Conservation (phyloP, 192 early-diverging fungal species). For the Chytriomyces hyalinus region DNA sequence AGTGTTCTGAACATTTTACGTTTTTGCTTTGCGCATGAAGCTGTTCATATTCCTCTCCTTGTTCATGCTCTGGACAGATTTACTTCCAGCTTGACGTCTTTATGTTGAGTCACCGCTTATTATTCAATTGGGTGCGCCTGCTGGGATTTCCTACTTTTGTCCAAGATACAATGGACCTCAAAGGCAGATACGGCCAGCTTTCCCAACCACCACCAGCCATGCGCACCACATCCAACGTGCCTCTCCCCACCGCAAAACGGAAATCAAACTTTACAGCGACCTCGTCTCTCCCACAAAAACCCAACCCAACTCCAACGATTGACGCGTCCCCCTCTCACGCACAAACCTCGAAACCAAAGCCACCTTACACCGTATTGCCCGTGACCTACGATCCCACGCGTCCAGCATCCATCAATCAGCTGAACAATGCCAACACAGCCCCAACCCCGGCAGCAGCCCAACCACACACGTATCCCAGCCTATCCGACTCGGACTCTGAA, state of each 20-base stretch:
- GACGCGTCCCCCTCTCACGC: background rate
- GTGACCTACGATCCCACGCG: conserved; percentile 31
- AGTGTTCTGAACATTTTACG: no score
- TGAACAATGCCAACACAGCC: background rate
- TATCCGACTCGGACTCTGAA: conserved; percentile 6
- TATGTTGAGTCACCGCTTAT: no score
- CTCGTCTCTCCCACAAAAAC: no score
- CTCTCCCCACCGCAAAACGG: no score
- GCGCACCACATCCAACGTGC: no score
- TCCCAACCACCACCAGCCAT: background rate
- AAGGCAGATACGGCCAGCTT: conserved; percentile 23
- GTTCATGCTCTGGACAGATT: no score
- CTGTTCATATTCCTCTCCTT: no score
- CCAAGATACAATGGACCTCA: conserved; percentile 3
- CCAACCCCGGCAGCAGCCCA: background rate
- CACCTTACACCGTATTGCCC: background rate
- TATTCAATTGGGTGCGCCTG: no score
- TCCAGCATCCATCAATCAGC: background rate
- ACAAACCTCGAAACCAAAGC: background rate
- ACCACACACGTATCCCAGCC: background rate
- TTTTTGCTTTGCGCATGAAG: no score
- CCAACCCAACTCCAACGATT: background rate
- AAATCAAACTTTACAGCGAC: no score
- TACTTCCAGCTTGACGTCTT: no score
- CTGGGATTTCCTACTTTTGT: no score